A percentile compares a stretch with the other conserved stretches of the same genome.
Conservation (phyloP, 148 eudicot genomes). For the Chenopodium suecicum region DNA sequence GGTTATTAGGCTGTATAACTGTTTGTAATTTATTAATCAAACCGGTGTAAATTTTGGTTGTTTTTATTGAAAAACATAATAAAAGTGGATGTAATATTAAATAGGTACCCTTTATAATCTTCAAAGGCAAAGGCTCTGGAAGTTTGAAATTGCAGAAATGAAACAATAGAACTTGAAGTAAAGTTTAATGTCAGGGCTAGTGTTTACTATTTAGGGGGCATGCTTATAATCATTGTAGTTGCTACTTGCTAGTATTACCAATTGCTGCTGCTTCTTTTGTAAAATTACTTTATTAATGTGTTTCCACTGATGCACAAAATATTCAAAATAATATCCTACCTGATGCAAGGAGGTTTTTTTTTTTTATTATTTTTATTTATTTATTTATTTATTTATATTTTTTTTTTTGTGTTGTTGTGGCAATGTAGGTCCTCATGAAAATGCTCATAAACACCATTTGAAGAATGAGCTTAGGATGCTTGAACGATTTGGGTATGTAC, state of each 20-base stretch:
- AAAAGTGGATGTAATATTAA: not conserved
- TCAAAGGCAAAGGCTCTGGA: not conserved
- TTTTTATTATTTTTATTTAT: too few species aligned
- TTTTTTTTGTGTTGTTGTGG: not conserved
- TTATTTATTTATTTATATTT: too few species aligned
- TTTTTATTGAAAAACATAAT: not conserved
- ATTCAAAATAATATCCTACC: not conserved
- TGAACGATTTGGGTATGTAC: conserved; percentile 81
- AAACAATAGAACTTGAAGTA: not conserved
- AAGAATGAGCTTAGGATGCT: conserved; percentile 90
- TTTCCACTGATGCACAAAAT: not conserved
- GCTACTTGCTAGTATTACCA: not conserved
- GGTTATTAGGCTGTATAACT: not conserved
- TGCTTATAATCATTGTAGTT: not conserved
- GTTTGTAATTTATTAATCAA: not conserved
- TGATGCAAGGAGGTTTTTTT: conserved; percentile 1
- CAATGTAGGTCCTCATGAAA: conserved; percentile 79
- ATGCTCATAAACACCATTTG: conserved; percentile 71
- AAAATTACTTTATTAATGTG: not conserved
- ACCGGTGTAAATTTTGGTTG: not conserved
- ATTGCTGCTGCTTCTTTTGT: not conserved
- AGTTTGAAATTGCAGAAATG: not conserved
- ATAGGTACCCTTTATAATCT: not conserved
- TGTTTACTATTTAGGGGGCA: not conserved
- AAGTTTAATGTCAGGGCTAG: not conserved